Conservation (phyloP, 495 filamentous ascomycete genomes). For the Annulohypoxylon bovei region DNA sequence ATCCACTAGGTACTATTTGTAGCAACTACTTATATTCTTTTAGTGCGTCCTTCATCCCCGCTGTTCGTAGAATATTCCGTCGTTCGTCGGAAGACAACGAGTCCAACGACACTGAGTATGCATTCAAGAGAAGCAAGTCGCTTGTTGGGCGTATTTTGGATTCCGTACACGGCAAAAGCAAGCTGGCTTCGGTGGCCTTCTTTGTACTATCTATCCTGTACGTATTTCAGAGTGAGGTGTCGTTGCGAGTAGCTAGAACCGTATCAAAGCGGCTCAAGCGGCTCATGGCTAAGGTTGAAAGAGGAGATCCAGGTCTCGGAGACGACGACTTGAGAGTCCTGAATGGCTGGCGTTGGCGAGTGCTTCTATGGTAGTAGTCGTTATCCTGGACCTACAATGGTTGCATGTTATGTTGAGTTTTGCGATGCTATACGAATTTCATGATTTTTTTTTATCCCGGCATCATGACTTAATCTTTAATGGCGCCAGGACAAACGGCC, state of each 20-base stretch:
- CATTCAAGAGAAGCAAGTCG: slow-evolving; percentile 54
- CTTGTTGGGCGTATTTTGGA: slow-evolving; percentile 54
- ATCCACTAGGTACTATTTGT: not conserved
- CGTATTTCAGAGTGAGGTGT: slow-evolving; percentile 59
- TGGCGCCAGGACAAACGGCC: not conserved
- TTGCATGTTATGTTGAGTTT: not conserved
- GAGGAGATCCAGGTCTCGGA: slow-evolving; percentile 49
- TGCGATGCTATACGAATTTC: not conserved
- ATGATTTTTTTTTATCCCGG: not conserved
- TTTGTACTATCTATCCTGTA: slow-evolving; percentile 59
- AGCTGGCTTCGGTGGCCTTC: slow-evolving; percentile 55
- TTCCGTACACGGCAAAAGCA: slow-evolving; percentile 47
- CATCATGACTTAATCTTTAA: not conserved
- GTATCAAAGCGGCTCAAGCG: slow-evolving; percentile 53
- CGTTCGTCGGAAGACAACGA: slow-evolving; percentile 40
- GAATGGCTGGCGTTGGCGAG: slow-evolving; percentile 58
- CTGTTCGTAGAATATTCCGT: slow-evolving; percentile 55
- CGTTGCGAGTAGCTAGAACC: slow-evolving; percentile 54
- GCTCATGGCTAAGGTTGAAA: slow-evolving; percentile 54
- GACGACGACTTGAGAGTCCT: slow-evolving; percentile 55
- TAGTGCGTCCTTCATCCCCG: slow-evolving; percentile 56
- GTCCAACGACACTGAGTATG: slow-evolving; percentile 58
- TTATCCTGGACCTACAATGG: not conserved
- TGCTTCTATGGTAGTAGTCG: slow-evolving; percentile 50
- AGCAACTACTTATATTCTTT: not conserved